Evolutionary conservation across 345 rosid species (phyloP), one percentile per base, ranked within the genome.

Genomic region (Arabidopsis suecica): DNA sequence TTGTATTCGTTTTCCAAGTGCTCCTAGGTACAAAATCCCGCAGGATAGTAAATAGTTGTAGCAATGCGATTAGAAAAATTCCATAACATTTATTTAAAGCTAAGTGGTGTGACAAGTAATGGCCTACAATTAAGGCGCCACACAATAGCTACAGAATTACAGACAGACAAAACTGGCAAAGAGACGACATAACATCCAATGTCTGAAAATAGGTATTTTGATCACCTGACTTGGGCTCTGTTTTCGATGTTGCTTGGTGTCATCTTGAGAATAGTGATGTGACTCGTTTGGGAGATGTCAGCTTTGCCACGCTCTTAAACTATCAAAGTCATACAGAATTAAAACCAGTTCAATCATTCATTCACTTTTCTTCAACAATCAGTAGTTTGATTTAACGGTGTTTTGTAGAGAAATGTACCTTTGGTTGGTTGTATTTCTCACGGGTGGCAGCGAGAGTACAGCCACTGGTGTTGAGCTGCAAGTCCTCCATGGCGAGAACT

Each of bases 301-400:
- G 59, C 53, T 69, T 85, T 34, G 98, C 93, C 74, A 90, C 97
- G 7, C 85, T 50, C 74, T 88, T 90, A 88, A 88, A 94, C 97
- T 94, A 93, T 69, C 71, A 66, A 59, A 67, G 53, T 55, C 33
- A 68, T 44, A 51, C 14, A 68, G 50, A 53, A 51, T 53, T 54
- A 56, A 60, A 70, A 48, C 50, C 53, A 33, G 40, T 54, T 58
- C 54, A 49, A 5, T 65, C 59, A 65, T 23, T 23, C 71, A 23
- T 60, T 63, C 56, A 77, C 36, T 28, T 32, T 54, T 45, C 45
- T 34, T 60, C 45, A 66, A 23, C 42, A 36, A 28, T 50, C 61
- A 54, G 18, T 2, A 12, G 9, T 7, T 6, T 8, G 55, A 38
- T 44, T 37, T 60, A 42, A 58, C 2, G 5, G 44, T 25, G 51